phyloP scores from a whole-genome alignment of 225 moss, liverwort and hornwort species.

The Pseudoscleropodium purum region DNA sequence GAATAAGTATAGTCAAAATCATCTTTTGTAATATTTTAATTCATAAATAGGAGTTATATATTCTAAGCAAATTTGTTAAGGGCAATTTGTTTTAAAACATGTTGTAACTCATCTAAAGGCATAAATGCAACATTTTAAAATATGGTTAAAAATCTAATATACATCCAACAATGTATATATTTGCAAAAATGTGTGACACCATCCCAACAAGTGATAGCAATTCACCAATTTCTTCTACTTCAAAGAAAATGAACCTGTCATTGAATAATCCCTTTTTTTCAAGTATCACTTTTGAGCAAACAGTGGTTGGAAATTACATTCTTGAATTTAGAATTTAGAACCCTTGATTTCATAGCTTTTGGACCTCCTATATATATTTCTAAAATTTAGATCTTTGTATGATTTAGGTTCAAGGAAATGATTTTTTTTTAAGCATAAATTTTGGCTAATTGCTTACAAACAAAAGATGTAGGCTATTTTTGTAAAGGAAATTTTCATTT shows the following conservation, averaged over 20 bases:
- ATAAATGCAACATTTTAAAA: background rate
- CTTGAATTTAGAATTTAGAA: rapidly evolving
- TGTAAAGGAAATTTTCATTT: too few relatives aligned
- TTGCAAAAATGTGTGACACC: background rate
- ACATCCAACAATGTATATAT: background rate
- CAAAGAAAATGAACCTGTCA: background rate
- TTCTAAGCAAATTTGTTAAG: background rate
- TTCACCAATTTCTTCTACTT: background rate
- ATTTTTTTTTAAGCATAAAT: too few relatives aligned
- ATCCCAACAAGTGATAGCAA: too few relatives aligned
- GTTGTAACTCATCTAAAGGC: rapidly evolving
- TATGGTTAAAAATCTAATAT: background rate
- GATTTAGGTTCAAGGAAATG: too few relatives aligned
- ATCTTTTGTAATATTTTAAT: too few relatives aligned
- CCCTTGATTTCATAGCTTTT: background rate
- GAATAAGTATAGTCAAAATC: background rate
- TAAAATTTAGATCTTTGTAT: background rate
- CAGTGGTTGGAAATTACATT: too few relatives aligned
- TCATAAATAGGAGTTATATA: background rate
- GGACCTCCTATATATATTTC: too few relatives aligned
- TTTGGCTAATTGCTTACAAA: too few relatives aligned
- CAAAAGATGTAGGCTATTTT: too few relatives aligned
- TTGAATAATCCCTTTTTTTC: background rate
- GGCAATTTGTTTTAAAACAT: too few relatives aligned
- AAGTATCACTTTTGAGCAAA: background rate